phyloP scores from a whole-genome alignment of 176 grass and related monocot genomes.

The Alopecurus myosuroides region DNA sequence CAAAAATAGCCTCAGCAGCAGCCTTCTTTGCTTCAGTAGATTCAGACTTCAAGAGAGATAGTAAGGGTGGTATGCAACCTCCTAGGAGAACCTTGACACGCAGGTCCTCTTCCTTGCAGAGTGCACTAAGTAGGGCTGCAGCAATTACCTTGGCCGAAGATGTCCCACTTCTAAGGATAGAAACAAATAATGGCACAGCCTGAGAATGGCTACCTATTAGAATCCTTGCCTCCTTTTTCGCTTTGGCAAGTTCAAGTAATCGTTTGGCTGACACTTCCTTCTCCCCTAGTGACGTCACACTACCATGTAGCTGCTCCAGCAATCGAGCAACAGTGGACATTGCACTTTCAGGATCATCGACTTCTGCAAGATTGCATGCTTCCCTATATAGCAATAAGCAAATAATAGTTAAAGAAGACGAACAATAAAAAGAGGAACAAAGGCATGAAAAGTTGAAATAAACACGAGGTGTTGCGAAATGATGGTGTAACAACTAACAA shows the following conservation, averaged over 20 bases:
- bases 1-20: slow-evolving; percentile 88
- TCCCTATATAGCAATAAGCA: slow-evolving; percentile 39
- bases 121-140: slow-evolving; percentile 61
- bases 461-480: slow-evolving; percentile 1
- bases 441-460: slow-evolving; percentile 9
- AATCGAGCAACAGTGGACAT: slow-evolving; percentile 75
- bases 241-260: slow-evolving; percentile 70
- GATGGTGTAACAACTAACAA: slow-evolving; percentile 18
- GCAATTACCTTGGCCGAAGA: slow-evolving; percentile 74
- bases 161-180: slow-evolving; percentile 74
- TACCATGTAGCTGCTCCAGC: slow-evolving; percentile 87
- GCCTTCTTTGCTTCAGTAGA: slow-evolving; percentile 68
- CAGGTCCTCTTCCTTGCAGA: slow-evolving; percentile 94
- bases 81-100: slow-evolving; percentile 83
- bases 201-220: slow-evolving; percentile 89
- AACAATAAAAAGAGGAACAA: background rate
- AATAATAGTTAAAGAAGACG: slow-evolving; percentile 9
- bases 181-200: slow-evolving; percentile 91
- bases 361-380: slow-evolving; percentile 56
- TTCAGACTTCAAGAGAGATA: slow-evolving; percentile 86
- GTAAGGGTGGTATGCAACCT: slow-evolving; percentile 89
- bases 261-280: slow-evolving; percentile 63
- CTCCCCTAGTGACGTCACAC: slow-evolving; percentile 50
- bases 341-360: slow-evolving; percentile 74
- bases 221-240: slow-evolving; percentile 66